Conservation (phyloP, 495 filamentous ascomycete genomes). For the Xylaria bambusicola region DNA sequence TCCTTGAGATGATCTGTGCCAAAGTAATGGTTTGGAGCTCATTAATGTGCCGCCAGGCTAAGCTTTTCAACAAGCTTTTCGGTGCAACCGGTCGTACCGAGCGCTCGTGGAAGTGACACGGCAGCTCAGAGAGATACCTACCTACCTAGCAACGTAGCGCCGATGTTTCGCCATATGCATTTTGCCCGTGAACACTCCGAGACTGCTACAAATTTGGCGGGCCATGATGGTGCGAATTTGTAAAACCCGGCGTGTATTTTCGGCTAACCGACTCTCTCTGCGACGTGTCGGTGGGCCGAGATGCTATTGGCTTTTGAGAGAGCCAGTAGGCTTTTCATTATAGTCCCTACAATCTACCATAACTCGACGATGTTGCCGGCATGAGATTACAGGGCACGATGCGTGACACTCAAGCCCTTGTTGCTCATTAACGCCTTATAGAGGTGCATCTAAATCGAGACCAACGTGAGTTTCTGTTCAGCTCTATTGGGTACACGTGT, state of each 20-base stretch:
- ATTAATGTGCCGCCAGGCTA: not conserved
- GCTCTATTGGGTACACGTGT: slow-evolving; percentile 16
- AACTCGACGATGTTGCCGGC: not conserved
- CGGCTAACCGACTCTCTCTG: not conserved
- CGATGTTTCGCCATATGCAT: slow-evolving; percentile 20
- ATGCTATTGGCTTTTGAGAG: not conserved
- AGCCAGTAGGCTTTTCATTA: not conserved
- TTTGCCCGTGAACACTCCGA: slow-evolving; percentile 18
- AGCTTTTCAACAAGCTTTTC: slow-evolving; percentile 18
- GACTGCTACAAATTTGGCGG: slow-evolving; percentile 15
- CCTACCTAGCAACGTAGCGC: slow-evolving; percentile 30
- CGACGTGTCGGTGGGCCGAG: not conserved
- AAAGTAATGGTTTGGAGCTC: not conserved
- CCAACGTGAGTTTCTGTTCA: not conserved
- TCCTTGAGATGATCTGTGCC: not conserved
- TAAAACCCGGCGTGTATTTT: slow-evolving; percentile 2
- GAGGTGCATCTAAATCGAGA: not conserved
- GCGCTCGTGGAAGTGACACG: not conserved
- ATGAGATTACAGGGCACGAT: not conserved
- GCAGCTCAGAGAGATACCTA: not conserved
- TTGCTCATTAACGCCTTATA: not conserved
- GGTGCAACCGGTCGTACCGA: not conserved
- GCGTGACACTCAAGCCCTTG: not conserved
- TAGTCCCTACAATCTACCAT: not conserved
- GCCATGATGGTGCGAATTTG: not conserved